These are phyloP conservation scores for Umbelopsis sp. DNA, from an alignment of 192 early-diverging fungal species.

Conservation along the genomic window DNA sequence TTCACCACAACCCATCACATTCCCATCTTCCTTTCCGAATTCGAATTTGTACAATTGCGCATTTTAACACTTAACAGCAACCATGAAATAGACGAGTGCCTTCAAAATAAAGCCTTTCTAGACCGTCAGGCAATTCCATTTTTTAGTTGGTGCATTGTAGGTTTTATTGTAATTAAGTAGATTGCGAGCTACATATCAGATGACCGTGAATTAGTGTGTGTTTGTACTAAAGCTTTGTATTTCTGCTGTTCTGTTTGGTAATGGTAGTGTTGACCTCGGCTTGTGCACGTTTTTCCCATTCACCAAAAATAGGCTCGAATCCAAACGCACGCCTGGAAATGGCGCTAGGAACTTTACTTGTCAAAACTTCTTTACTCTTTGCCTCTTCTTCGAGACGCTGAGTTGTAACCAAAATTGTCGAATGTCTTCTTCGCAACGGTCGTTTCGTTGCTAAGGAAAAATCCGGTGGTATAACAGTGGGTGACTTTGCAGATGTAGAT, in stretches of 20 bases:
- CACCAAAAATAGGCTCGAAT: slow-evolving; percentile 6
- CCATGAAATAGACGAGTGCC: too few relatives aligned
- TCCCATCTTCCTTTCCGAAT: too few relatives aligned
- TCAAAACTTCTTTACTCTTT: not conserved
- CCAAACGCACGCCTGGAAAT: slow-evolving; percentile 2
- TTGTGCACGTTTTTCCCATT: slow-evolving; percentile 9
- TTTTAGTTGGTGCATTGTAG: too few relatives aligned
- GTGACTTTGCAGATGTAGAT: not conserved
- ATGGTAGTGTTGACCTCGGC: not conserved
- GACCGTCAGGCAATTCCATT: too few relatives aligned
- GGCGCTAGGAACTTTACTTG: not conserved
- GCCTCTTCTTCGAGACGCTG: not conserved
- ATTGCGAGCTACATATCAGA: not conserved
- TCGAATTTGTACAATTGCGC: too few relatives aligned
- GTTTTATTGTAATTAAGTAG: too few relatives aligned
- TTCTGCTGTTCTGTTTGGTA: not conserved
- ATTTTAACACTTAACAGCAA: too few relatives aligned
- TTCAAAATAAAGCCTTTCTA: too few relatives aligned
- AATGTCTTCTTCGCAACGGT: not conserved
- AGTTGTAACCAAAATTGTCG: not conserved
- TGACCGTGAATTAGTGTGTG: not conserved
- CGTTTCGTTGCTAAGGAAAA: not conserved
- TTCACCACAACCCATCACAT: too few relatives aligned
- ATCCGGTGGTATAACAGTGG: not conserved
- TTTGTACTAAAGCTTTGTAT: not conserved